phyloP scores from a whole-genome alignment of 2,329 filamentous ascomycete genomes.

The Microdochium nivale region DNA sequence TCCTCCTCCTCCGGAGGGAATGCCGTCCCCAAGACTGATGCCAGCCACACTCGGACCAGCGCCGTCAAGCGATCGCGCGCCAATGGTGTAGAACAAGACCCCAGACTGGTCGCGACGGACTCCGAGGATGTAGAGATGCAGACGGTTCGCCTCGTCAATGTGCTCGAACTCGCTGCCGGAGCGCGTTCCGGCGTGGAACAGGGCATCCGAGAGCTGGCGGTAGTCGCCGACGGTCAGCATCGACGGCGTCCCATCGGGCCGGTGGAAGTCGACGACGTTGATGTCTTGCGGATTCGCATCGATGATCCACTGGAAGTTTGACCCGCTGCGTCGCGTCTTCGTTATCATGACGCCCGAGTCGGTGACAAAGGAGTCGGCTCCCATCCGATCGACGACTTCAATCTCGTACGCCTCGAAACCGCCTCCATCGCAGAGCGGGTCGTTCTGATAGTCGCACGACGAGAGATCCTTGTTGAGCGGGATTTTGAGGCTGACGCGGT shows the following conservation, averaged over 20 bases:
- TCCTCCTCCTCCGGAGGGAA: conserved; percentile 15
- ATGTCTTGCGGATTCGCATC: conserved; percentile 47
- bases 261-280: conserved; percentile 37
- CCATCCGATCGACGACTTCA: conserved; percentile 45
- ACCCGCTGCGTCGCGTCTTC: conserved; percentile 30
- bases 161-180: conserved; percentile 41
- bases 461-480: conserved; percentile 34
- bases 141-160: conserved; percentile 33
- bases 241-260: conserved; percentile 35
- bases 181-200: conserved; percentile 44
- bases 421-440: conserved; percentile 42
- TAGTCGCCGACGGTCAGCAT: conserved; percentile 44
- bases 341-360: conserved; percentile 44
- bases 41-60: conserved; percentile 23
- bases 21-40: conserved; percentile 27
- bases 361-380: conserved; percentile 41
- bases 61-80: conserved; percentile 32
- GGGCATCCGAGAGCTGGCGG: conserved; percentile 41
- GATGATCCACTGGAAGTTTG: conserved; percentile 45
- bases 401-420: conserved; percentile 41
- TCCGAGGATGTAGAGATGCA: conserved; percentile 42
- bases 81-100: conserved; percentile 39
- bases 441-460: conserved; percentile 31
- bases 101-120: conserved; percentile 29
- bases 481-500: conserved; percentile 38